Base-by-base conservation (phyloP, 2,329 filamentous ascomycete genomes). In the Penicillium brevicompactum region DNA sequence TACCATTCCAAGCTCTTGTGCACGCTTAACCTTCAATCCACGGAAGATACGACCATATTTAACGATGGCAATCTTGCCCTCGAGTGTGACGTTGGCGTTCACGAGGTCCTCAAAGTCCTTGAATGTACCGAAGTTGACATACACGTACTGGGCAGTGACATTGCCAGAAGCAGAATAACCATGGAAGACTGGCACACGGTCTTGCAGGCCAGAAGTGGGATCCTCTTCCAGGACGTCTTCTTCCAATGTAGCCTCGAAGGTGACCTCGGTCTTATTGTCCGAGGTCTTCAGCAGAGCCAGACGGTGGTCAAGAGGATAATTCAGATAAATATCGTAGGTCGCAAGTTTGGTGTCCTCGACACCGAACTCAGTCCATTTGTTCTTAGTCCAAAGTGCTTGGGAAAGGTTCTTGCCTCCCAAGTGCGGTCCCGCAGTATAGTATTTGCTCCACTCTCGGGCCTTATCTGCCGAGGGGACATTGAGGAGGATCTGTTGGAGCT, bases 91-190 rank as follows among this genome's bases (percentile, higher is more conserved):
- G 61, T 91, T 91, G 37, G 90, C 88, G 38, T 85, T 82, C 42
- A 88, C 68, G 13, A 97, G 81, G 60, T 96, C 91, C 64, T 94
- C 88, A 62, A 87, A 97, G 70, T 97, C 93, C 60, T 83, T 77
- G 69, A 87, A 95, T 0, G 90, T 94, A 49, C 92, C 93, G 67
- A 94, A 96, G 74, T 97, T 97, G 70, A 90, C 91, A 68, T 88
- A 97, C 31, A 96, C 90, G 62, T 90, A 94, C 13, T 86, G 84
- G 2, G 86, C 91, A 0, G 93, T 97, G 46, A 95, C 93, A 71
- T 97, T 96, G 27, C 93, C 93, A 57, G 82, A 92, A 4, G 92
- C 92, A 4, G 91, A 96, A 74, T 97, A 97, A 50, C 93, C 94
- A 69, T 97, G 93, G 78, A 97, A 97, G 0, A 89, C 93, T 1